Base-by-base conservation (phyloP, 345 rosid species). In the Brassica incana region DNA sequence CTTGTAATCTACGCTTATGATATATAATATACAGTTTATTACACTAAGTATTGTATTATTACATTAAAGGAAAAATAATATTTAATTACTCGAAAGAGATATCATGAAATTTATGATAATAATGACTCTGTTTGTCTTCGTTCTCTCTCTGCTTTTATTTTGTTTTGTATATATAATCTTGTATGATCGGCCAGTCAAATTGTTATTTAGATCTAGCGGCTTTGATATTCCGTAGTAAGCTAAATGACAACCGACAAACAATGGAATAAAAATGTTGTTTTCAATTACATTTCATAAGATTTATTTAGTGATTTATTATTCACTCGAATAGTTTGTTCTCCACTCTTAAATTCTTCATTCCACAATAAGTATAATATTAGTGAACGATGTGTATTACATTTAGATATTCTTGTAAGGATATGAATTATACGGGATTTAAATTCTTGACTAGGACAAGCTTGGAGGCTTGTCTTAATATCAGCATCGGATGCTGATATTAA, bases 221-320 rank as follows among this genome's bases (percentile, higher is more conserved):
- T 48, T 48, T 48, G 54, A 48, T 48, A 48, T 11, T 48, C 16
- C 16, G 15, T 48, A 1, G 14, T 48, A 3, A 89, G 90, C 6
- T 94, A 88, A 58, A 95, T 79, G 8, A 94, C 98, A 65, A 77
- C 75, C 0, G 98, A 94, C 59, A 84, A 52, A 52, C 8, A n/a
- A 5, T 52, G 58, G 15, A 52, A 14, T 52, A 4, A 52, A n/a
- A 52, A 45, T 45, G 54, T 9, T 45, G 15, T 12, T 14, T 48
- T 48, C 54, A 14, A 3, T 48, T 12, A 48, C 6, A 48, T 5
- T 48, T 48, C 54, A 5, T 14, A 48, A 43, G 50, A 48, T 48
- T 48, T 16, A 48, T 14, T 29, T 35, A 35, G 40, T 48, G 15
- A 12, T 48, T 3, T 48, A 48, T 48, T 38, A 38, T 2, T 7